These are phyloP conservation scores for Ceratobasidium sp. DNA, from an alignment of 1,284 basidiomycete genomes.

Conservation along the genomic window DNA sequence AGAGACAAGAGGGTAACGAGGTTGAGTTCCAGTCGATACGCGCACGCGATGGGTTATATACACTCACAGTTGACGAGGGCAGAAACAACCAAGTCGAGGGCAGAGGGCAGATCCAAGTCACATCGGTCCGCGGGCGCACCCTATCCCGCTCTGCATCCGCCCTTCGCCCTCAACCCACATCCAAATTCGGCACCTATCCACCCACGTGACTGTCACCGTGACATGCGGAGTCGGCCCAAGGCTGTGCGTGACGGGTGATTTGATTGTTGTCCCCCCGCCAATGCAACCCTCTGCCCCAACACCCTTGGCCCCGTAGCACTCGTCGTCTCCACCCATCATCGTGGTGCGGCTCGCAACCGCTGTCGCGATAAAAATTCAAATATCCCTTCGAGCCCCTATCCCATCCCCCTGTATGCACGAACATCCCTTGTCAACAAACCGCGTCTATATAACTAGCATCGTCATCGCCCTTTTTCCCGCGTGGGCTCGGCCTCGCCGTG, in stretches of 20 bases:
- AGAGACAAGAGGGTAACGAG: slow-evolving; percentile 10
- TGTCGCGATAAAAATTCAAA: not conserved
- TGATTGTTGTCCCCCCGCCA: not conserved
- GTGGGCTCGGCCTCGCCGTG: no score
- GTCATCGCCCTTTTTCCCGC: no score
- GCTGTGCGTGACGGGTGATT: slow-evolving; percentile 19
- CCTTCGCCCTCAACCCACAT: slow-evolving; percentile 22
- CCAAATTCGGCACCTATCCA: not conserved
- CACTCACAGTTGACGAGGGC: slow-evolving; percentile 26
- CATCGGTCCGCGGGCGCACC: not conserved
- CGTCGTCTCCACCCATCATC: not conserved
- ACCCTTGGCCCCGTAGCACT: not conserved
- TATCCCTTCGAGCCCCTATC: not conserved
- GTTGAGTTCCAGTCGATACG: slow-evolving; percentile 5
- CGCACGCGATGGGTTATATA: slow-evolving; percentile 34
- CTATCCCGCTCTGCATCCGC: slow-evolving; percentile 28
- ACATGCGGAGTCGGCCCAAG: slow-evolving; percentile 6
- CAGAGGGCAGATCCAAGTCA: slow-evolving; percentile 15
- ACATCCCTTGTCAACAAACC: slow-evolving; percentile 4
- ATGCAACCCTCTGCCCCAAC: slow-evolving; percentile 26
- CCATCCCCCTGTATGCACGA: slow-evolving; percentile 1
- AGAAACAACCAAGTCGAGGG: slow-evolving; percentile 29
- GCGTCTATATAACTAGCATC: slow-evolving; percentile 13
- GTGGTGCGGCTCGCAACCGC: not conserved
- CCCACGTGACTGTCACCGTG: slow-evolving; percentile 8